Base-by-base conservation (phyloP, 495 filamentous ascomycete genomes). In the Talaromyces trachyspermus region DNA sequence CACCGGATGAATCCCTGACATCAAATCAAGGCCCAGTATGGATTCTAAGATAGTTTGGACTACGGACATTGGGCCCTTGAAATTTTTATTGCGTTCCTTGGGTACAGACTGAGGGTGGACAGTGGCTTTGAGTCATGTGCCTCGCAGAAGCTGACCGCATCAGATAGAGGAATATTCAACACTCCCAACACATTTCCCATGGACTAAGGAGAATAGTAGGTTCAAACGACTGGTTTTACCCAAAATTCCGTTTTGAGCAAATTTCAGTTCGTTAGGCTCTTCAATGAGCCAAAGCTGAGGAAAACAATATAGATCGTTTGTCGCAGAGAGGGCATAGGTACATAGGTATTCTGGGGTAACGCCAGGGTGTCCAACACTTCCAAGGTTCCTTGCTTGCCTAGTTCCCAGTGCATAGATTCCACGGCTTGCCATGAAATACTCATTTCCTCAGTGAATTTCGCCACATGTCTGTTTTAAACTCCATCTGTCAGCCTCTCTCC, bases 381-480 rank as follows among this genome's bases (percentile, higher is more conserved):
- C n/a, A n/a, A n/a, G n/a, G n/a, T 30, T 30, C 12, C 27, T 30
- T 7, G 27, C 23, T 43, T 27, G n/a, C 49, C 49, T 12, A 52
- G 17, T 23, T 20, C 8, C 44, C 44, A 52, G 35, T 52, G 49
- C 33, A 52, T 39, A 11, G 11, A 18, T 29, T 52, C 49, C 23
- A 24, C 42, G 7, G 36, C 47, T 22, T 37, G 17, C 43, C 49
- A 52, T 17, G 44, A 23, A 8, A 49, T 5, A 3, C 49, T 37
- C 15, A 52, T 35, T 19, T 52, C 35, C 27, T 30, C 27, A 30
- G 27, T 30, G 27, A 30, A 30, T 30, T 30, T 30, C 27, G 27
- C 27, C 27, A 12, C 27, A 30, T 30, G 27, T 30, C 27, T 30
- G 27, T 30, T 30, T 30, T 30, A 30, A 12, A 30, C 27, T 30